Base-by-base conservation (phyloP, 2,329 filamentous ascomycete species). In the Nemania sp. region DNA sequence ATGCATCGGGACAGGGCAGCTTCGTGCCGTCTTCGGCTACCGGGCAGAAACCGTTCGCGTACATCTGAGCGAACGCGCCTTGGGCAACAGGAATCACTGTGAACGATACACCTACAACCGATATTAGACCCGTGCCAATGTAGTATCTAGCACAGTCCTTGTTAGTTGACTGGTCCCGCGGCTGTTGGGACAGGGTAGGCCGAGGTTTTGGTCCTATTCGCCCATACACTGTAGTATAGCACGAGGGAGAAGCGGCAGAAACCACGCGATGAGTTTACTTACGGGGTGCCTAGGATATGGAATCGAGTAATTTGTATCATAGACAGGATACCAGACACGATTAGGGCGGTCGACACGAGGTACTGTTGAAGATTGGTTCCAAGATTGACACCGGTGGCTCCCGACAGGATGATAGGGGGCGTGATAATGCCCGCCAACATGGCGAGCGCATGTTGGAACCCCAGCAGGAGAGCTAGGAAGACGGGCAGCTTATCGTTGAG, bases 391-490 rank as follows among this genome's bases (percentile, higher is more conserved):
- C 89, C 88, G 41, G 83, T 84, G 1, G 86, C 79, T 18, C 86
- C 85, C 2, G 88, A 80, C 67, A 96, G 87, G 69, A 94, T 90
- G 62, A 96, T 87, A 1, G 93, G 92, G 41, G 93, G 93, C 1
- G 92, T 92, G 67, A 96, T 94, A 73, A 94, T 86, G 41, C 89
- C 89, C 11, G 89, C 90, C 68, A 92, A 79, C 92, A 96, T 94
- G 64, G 92, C 88, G 49, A 96, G 82, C 1, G 92, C 86, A 78
- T 96, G 93, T 74, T 96, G 93, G 60, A 96, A 88, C 20, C 93
- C 93, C 1, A 96, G 86, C 1, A 96, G 82, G 2, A 94, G 77
- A 10, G 90, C 91, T 20, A 96, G 82, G 7, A 94, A 76, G 8
- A 95, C 87, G 3, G 93, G 93, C 86, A 96, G 92, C 64, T 82